Percentiles rank a stretch among this genome's conserved stretches.
Conservation (phyloP, 768 basidiomycete genomes). For the Psilocybe cubensis region DNA sequence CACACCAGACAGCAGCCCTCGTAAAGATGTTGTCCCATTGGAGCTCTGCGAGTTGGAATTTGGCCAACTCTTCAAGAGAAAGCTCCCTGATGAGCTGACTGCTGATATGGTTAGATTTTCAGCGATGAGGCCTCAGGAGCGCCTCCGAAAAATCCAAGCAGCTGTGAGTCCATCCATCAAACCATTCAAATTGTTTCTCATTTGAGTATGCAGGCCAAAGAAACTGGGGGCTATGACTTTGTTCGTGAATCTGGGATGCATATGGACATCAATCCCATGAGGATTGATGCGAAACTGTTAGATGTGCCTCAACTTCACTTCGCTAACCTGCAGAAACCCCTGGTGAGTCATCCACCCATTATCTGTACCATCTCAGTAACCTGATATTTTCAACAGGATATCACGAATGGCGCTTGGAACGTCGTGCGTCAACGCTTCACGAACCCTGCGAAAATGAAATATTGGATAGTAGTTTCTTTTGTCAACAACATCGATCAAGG, state of each 20-base stretch:
- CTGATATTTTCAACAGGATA: not conserved
- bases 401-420: slow-evolving; percentile 24
- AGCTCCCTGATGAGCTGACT: slow-evolving; percentile 40
- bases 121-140: slow-evolving; percentile 45
- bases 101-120: slow-evolving; percentile 50
- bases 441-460: not conserved
- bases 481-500: not conserved
- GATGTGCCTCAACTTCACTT: slow-evolving; percentile 13
- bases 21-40: slow-evolving; percentile 46
- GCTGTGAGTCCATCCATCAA: slow-evolving; percentile 20
- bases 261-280: slow-evolving; percentile 29
- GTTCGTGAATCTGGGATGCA: slow-evolving; percentile 44
- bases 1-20: slow-evolving; percentile 24
- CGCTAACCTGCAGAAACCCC: slow-evolving; percentile 13
- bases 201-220: slow-evolving; percentile 9
- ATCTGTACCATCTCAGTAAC: not conserved
- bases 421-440: slow-evolving; percentile 14
- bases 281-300: slow-evolving; percentile 26
- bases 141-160: slow-evolving; percentile 41
- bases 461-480: slow-evolving; percentile 23
- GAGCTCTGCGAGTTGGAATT: slow-evolving; percentile 50
- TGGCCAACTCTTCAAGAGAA: slow-evolving; percentile 53
- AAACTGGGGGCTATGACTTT: slow-evolving; percentile 29
- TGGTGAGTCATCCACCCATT: not conserved
- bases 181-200: not conserved